Conservation (phyloP, 2,329 filamentous ascomycete species). For the Aspergillus phoenicis region DNA sequence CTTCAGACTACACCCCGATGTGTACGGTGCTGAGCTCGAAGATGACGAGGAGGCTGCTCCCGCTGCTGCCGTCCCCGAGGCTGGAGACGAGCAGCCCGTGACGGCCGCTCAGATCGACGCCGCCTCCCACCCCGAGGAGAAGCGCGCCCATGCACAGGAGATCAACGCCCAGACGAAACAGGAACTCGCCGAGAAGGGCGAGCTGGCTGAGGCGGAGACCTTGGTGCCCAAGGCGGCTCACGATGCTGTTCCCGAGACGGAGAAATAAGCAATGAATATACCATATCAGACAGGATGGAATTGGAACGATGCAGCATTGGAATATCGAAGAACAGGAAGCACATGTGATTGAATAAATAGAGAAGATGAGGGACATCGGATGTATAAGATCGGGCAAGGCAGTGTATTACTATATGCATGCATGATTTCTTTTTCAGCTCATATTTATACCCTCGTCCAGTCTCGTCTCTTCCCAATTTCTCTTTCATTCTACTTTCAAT, state of each 20-base stretch:
- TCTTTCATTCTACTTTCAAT: neutral
- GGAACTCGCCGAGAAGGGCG: conserved; percentile 23
- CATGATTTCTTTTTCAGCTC: neutral
- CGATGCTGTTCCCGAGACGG: conserved; percentile 36
- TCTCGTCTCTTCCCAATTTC: neutral
- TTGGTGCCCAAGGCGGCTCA: conserved; percentile 55
- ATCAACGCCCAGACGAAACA: conserved; percentile 28
- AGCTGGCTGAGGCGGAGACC: conserved; percentile 45
- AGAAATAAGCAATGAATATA: conserved; percentile 20
- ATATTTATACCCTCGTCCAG: neutral
- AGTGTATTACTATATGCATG: conserved; percentile 8
- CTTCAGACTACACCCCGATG: conserved; percentile 87
- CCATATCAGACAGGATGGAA: neutral
- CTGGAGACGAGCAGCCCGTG: conserved; percentile 22
- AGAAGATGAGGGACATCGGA: neutral
- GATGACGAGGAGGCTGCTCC: conserved; percentile 62
- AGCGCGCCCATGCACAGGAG: conserved; percentile 28
- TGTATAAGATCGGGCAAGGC: conserved; percentile 1
- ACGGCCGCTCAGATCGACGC: conserved; percentile 30
- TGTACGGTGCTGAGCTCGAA: conserved; percentile 86
- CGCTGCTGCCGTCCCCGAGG: conserved; percentile 28
- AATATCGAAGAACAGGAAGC: neutral
- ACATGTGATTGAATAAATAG: neutral
- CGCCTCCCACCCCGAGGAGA: conserved; percentile 29
- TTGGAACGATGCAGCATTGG: neutral